Percentiles rank a stretch among this genome's conserved stretches.
Conservation (phyloP, 805 yeast species). For the Yarrowia sp. region DNA sequence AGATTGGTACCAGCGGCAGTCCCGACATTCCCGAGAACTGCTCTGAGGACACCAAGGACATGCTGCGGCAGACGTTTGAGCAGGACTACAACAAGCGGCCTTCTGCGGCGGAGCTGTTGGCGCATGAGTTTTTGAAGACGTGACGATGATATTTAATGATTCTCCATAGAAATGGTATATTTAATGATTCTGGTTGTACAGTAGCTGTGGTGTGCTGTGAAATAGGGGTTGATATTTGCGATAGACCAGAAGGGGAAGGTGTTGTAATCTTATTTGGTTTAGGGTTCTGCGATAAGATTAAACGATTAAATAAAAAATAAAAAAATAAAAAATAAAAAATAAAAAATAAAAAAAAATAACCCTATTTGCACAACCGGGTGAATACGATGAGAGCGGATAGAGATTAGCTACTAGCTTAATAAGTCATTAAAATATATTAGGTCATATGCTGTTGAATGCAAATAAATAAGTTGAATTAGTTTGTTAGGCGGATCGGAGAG, state of each 20-base stretch:
- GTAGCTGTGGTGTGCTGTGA: too few relatives aligned
- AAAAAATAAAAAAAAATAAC: too few relatives aligned
- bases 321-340: too few relatives aligned
- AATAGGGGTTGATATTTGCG: too few relatives aligned
- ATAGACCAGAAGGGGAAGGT: too few relatives aligned
- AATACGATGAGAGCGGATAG: not conserved
- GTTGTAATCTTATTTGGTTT: too few relatives aligned
- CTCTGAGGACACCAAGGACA: conserved; percentile 64
- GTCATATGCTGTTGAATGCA: conserved; percentile 22
- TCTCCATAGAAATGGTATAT: too few relatives aligned
- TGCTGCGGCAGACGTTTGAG: conserved; percentile 66
- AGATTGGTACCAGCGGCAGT: conserved; percentile 74
- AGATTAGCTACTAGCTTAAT: too few relatives aligned
- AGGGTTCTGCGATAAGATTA: too few relatives aligned
- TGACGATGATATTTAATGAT: not conserved
- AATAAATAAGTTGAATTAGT: conserved; percentile 9
- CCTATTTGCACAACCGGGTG: too few relatives aligned
- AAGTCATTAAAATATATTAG: not conserved
- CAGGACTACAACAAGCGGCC: conserved; percentile 73
- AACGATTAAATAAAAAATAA: not conserved
- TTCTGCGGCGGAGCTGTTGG: conserved; percentile 63
- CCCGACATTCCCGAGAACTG: conserved; percentile 74
- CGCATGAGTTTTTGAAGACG: conserved; percentile 51
- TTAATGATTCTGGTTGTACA: too few relatives aligned
- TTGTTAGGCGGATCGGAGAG: not conserved